Conservation (phyloP, 2,329 filamentous ascomycete species). For the Cordyceps cicadae region DNA sequence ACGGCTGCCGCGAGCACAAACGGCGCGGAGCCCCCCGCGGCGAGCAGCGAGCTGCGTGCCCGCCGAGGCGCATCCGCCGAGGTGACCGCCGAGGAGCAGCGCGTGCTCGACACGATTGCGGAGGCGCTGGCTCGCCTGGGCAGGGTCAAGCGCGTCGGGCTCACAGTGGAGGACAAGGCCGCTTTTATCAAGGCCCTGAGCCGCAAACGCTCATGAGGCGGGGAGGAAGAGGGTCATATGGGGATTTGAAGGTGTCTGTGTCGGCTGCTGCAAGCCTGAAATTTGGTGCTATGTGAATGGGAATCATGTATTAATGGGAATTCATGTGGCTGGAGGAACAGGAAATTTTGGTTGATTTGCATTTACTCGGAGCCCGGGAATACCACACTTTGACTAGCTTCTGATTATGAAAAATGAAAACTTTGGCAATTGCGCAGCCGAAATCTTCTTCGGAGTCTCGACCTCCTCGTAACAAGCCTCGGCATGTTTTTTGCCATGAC, state of each 20-base stretch:
- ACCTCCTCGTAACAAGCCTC: too few relatives aligned
- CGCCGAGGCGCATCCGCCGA: slow-evolving; percentile 27
- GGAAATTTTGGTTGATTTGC: slow-evolving; percentile 8
- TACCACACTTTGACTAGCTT: slow-evolving; percentile 3
- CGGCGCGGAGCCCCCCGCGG: slow-evolving; percentile 20
- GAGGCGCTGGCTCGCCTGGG: slow-evolving; percentile 83
- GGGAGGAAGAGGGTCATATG: not conserved
- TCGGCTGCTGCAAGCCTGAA: too few relatives aligned
- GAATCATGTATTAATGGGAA: not conserved
- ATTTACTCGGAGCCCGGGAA: slow-evolving; percentile 11
- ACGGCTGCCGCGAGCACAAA: slow-evolving; percentile 31
- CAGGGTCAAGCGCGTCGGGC: slow-evolving; percentile 76
- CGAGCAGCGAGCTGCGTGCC: slow-evolving; percentile 21
- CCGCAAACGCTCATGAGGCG: slow-evolving; percentile 30
- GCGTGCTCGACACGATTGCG: slow-evolving; percentile 67
- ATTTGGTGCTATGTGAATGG: slow-evolving; percentile 9
- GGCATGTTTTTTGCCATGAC: too few relatives aligned
- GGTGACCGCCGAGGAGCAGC: slow-evolving; percentile 51
- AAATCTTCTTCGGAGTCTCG: too few relatives aligned
- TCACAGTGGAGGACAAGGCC: slow-evolving; percentile 75
- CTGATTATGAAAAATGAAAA: not conserved
- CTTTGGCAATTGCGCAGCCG: not conserved
- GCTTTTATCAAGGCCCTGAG: slow-evolving; percentile 67
- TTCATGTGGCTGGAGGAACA: not conserved
- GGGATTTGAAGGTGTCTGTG: too few relatives aligned